Percentiles rank a stretch among this genome's conserved stretches.
phyloP scores from a whole-genome alignment of 805 yeast species.

The Yamadazyma tumulicola region DNA sequence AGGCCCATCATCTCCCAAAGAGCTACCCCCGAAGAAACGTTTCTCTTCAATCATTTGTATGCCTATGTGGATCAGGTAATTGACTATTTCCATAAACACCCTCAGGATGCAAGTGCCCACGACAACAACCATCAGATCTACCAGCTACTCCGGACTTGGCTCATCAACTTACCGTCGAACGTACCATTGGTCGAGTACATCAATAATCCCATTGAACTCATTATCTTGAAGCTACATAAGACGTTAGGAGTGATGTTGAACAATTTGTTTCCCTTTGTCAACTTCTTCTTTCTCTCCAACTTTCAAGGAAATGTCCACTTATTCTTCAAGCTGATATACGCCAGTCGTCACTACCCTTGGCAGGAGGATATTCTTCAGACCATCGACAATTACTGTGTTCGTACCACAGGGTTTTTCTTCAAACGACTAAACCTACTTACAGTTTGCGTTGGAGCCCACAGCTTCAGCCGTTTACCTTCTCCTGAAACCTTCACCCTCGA shows the following conservation, averaged over 20 bases:
- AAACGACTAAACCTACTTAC: constrained; percentile 18
- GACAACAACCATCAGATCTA: constrained; percentile 10
- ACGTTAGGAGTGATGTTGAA: constrained; percentile 15
- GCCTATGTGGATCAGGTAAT: not conserved
- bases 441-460: constrained; percentile 16
- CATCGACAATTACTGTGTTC: constrained; percentile 15
- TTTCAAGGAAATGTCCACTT: constrained; percentile 21
- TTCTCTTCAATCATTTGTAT: not conserved
- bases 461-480: constrained; percentile 5
- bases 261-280: constrained; percentile 21
- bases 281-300: constrained; percentile 18
- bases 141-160: constrained; percentile 19
- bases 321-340: constrained; percentile 11
- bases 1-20: constrained; percentile 4
- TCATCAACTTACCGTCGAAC: constrained; percentile 19
- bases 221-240: constrained; percentile 13
- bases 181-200: constrained; percentile 11
- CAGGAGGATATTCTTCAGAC: constrained; percentile 1
- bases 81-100: not conserved
- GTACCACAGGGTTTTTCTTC: constrained; percentile 19
- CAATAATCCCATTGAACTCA: constrained; percentile 12
- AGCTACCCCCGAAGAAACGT: not conserved
- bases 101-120: not conserved
- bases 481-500: constrained; percentile 7
- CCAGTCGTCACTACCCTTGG: not conserved